Evolutionary conservation across 192 early-diverging fungal species (phyloP).

Genomic region (Gonapodya prolifera): DNA sequence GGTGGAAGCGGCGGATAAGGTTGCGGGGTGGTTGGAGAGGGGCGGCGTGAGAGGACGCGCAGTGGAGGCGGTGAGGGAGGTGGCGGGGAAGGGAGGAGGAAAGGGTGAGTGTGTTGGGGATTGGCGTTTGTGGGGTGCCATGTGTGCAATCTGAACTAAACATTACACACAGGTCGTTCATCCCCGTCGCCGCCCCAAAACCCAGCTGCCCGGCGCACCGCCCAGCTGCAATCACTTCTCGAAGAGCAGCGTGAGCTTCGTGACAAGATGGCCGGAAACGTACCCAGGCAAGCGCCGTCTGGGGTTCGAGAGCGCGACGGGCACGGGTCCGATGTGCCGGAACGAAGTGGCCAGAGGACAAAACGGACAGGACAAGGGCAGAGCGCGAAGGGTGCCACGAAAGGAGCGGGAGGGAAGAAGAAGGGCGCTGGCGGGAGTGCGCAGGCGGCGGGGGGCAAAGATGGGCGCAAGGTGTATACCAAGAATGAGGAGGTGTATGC

Average conservation of each 20-base stretch:
- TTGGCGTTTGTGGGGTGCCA: too few relatives aligned
- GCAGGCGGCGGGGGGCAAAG: neutral
- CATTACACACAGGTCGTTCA: too few relatives aligned
- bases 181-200: neutral
- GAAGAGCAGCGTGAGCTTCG: neutral
- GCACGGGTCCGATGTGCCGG: too few relatives aligned
- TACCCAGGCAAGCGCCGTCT: neutral
- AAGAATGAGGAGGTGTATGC: neutral
- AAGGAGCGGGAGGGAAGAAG: neutral
- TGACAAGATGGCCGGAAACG: neutral
- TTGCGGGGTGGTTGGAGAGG: neutral
- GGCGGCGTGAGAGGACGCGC: neutral
- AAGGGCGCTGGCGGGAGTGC: neutral
- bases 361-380: neutral
- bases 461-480: neutral
- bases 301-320: neutral
- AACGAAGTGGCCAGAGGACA: too few relatives aligned
- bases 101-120: neutral
- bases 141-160: too few relatives aligned
- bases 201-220: neutral
- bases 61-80: neutral
- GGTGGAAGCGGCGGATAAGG: neutral
- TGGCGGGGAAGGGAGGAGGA: neutral
- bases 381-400: neutral
- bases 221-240: neutral